A percentile compares a stretch with the other conserved stretches of the same genome.
These are phyloP conservation scores for Yamadazyma philogaea DNA, from an alignment of 805 yeast genomes.

Conservation along the genomic window DNA sequence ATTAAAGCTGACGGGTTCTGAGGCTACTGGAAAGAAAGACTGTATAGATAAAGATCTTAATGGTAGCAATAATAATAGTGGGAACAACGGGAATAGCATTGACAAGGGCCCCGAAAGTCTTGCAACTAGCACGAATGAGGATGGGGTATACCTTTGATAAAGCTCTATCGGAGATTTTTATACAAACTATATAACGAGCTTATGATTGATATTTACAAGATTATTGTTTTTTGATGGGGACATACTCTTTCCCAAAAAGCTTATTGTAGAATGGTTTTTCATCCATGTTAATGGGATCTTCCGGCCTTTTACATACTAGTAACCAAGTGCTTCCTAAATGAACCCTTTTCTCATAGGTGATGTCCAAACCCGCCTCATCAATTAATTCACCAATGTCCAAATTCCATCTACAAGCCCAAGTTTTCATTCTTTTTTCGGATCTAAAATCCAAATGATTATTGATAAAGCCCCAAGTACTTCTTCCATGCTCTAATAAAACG, in stretches of 20 bases:
- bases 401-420: conserved; percentile 99
- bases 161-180: neutral
- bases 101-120: neutral
- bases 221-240: conserved; percentile 23
- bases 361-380: conserved; percentile 77
- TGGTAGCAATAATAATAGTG: neutral
- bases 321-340: conserved; percentile 95
- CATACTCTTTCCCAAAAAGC: conserved; percentile 36
- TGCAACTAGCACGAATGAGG: conserved; percentile 2
- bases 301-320: conserved; percentile 71
- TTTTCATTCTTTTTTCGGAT: conserved; percentile 76
- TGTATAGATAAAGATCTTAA: neutral
- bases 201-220: conserved; percentile 5
- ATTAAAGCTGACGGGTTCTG: conserved; percentile 3
- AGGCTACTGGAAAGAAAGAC: conserved; percentile 3
- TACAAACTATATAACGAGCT: neutral
- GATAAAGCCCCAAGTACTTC: conserved; percentile 74
- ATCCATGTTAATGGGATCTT: conserved; percentile 50
- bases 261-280: conserved; percentile 43
- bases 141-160: conserved; percentile 20
- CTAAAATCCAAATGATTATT: conserved; percentile 78
- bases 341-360: conserved; percentile 73
- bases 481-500: conserved; percentile 86
- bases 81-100: neutral
- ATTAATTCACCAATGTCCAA: conserved; percentile 86